Conservation (phyloP, 805 yeast genomes). For the Candida nonsorbophila region DNA sequence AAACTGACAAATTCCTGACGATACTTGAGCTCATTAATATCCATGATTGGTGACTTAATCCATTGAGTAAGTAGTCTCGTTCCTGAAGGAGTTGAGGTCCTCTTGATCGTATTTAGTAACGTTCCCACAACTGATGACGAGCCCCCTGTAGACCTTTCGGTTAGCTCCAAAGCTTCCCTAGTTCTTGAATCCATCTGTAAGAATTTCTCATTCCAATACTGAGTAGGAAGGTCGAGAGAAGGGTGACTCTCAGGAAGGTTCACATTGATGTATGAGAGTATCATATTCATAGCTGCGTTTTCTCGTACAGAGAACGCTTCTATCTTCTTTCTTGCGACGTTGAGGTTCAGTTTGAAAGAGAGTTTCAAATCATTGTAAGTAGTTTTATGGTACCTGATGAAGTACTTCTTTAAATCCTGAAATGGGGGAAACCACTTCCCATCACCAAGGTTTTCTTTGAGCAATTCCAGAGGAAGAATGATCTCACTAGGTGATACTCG, state of each 20-base stretch:
- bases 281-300: slow-evolving; percentile 55
- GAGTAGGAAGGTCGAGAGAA: slow-evolving; percentile 62
- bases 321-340: slow-evolving; percentile 26
- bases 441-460: slow-evolving; percentile 28
- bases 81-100: slow-evolving; percentile 80
- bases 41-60: slow-evolving; percentile 75
- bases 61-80: slow-evolving; percentile 73
- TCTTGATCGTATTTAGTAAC: slow-evolving; percentile 58
- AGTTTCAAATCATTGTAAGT: slow-evolving; percentile 24
- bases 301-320: slow-evolving; percentile 38
- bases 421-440: slow-evolving; percentile 56
- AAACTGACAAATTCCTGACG: slow-evolving; percentile 40
- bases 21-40: slow-evolving; percentile 45
- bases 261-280: slow-evolving; percentile 61
- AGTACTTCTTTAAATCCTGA: slow-evolving; percentile 54
- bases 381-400: slow-evolving; percentile 47
- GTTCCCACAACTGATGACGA: slow-evolving; percentile 62
- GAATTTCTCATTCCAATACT: slow-evolving; percentile 44
- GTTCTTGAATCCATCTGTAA: slow-evolving; percentile 83
- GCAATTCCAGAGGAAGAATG: slow-evolving; percentile 46
- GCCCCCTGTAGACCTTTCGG: slow-evolving; percentile 42
- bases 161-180: slow-evolving; percentile 69
- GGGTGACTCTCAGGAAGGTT: slow-evolving; percentile 67
- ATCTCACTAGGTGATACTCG: slow-evolving; percentile 82
- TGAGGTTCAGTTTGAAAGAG: slow-evolving; percentile 28